phyloP scores from a whole-genome alignment of 768 basidiomycete genomes.

The Cyathus striatus region DNA sequence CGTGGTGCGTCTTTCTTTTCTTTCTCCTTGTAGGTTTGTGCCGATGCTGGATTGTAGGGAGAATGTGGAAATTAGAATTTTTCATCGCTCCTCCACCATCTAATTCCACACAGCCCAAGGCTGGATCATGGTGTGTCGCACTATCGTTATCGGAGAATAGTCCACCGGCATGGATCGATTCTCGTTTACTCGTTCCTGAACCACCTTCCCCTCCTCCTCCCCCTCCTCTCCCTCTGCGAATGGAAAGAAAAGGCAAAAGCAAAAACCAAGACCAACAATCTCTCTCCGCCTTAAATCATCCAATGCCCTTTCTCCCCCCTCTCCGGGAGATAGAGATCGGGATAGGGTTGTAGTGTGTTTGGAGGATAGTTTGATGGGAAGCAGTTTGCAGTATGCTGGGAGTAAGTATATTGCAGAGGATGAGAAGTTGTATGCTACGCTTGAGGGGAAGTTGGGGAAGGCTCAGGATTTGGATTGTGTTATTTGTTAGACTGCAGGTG shows the following conservation, averaged over 20 bases:
- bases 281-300: slow-evolving; percentile 31
- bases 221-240: slow-evolving; percentile 2
- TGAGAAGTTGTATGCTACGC: slow-evolving; percentile 35
- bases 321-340: slow-evolving; percentile 2
- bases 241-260: neutral
- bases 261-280: slow-evolving; percentile 25
- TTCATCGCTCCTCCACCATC: slow-evolving; percentile 18
- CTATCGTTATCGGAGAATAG: slow-evolving; percentile 52
- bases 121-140: slow-evolving; percentile 44
- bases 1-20: slow-evolving; percentile 24
- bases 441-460: slow-evolving; percentile 40
- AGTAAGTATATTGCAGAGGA: slow-evolving; percentile 42
- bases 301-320: slow-evolving; percentile 23
- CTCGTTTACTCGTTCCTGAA: neutral
- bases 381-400: slow-evolving; percentile 44
- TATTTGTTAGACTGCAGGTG: slow-evolving; percentile 19
- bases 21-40: neutral
- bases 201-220: neutral
- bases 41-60: slow-evolving; percentile 26
- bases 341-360: slow-evolving; percentile 33
- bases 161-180: slow-evolving; percentile 51
- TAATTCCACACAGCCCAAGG: slow-evolving; percentile 10
- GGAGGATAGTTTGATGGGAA: slow-evolving; percentile 33
- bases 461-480: slow-evolving; percentile 38
- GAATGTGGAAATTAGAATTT: slow-evolving; percentile 57